These are phyloP conservation scores for Aspergillus candidus DNA, from an alignment of 2,329 filamentous ascomycete species.

Conservation along the genomic window DNA sequence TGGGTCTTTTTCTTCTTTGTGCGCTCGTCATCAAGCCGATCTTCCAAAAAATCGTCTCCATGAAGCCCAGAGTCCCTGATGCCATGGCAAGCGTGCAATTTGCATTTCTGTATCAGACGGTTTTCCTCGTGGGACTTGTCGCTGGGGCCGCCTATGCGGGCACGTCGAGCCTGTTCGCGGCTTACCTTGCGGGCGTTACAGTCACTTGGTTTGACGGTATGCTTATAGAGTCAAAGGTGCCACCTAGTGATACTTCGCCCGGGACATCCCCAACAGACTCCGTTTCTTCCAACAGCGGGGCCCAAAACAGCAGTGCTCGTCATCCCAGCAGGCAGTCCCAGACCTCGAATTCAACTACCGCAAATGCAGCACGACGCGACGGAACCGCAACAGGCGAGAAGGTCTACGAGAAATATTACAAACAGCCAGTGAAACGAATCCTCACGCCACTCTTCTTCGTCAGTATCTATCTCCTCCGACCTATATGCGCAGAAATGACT, in stretches of 20 bases:
- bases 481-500: not conserved
- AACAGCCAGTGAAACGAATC: conserved; percentile 44
- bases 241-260: no score
- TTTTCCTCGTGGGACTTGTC: conserved; percentile 43
- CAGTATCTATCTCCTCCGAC: conserved; percentile 17
- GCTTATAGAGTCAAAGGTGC: conserved; percentile 1
- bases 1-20: conserved; percentile 25
- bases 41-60: conserved; percentile 5
- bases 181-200: conserved; percentile 51
- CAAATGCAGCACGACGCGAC: not conserved
- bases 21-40: conserved; percentile 12
- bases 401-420: conserved; percentile 45
- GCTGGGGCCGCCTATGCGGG: conserved; percentile 49
- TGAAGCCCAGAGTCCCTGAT: conserved; percentile 5
- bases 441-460: conserved; percentile 70
- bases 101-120: conserved; percentile 40
- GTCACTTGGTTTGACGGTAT: conserved; percentile 47
- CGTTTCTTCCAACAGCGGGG: no score
- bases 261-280: no score
- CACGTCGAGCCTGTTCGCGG: conserved; percentile 52
- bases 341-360: no score
- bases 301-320: no score
- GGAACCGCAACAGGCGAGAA: conserved; percentile 15
- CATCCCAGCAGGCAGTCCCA: not conserved
- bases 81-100: conserved; percentile 13